A percentile compares a stretch with the other conserved stretches of the same genome.
Conservation (phyloP, 352 stramenopile species). For the Phytophthora quininea region DNA sequence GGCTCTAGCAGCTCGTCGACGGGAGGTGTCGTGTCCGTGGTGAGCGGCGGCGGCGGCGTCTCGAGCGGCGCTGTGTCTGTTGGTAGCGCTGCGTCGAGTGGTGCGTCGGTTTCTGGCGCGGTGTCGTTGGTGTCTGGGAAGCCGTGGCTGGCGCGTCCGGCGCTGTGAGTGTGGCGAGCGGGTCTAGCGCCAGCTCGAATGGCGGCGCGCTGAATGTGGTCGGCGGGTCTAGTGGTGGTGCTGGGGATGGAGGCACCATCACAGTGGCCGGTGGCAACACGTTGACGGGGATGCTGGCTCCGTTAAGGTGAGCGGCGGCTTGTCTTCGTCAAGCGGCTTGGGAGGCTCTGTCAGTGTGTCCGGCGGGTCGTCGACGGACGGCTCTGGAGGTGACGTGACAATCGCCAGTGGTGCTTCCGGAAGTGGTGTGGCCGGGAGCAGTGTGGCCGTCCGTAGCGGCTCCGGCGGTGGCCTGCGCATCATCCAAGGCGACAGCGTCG, state of each 20-base stretch:
- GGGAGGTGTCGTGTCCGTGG: conserved; percentile 22
- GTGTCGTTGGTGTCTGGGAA: conserved; percentile 18
- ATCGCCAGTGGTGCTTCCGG: conserved; percentile 11
- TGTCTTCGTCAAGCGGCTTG: conserved; percentile 20
- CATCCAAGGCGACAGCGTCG: background rate
- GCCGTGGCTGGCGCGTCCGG: conserved; percentile 23
- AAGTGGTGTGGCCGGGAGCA: background rate
- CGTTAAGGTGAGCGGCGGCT: conserved; percentile 14
- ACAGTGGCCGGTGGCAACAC: conserved; percentile 14
- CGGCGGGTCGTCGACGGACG: conserved; percentile 25
- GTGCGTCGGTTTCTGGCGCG: conserved; percentile 15
- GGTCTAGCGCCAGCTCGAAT: conserved; percentile 17
- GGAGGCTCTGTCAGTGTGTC: conserved; percentile 18
- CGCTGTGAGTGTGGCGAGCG: conserved; percentile 25
- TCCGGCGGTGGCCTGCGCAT: background rate
- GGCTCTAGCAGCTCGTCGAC: conserved; percentile 26
- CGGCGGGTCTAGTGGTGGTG: conserved; percentile 15
- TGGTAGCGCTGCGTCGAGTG: conserved; percentile 10
- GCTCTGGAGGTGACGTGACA: conserved; percentile 15
- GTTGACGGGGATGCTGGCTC: conserved; percentile 11
- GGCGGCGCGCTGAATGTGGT: conserved; percentile 24
- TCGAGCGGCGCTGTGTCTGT: conserved; percentile 23
- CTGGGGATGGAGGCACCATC: conserved; percentile 12
- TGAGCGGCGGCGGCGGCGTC: conserved; percentile 22
- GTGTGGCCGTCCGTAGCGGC: conserved; percentile 11